Evolutionary conservation across 2,329 filamentous ascomycete genomes (phyloP), one percentile per base, ranked within the genome.

Genomic region (Fusarium odoratissimum): DNA sequence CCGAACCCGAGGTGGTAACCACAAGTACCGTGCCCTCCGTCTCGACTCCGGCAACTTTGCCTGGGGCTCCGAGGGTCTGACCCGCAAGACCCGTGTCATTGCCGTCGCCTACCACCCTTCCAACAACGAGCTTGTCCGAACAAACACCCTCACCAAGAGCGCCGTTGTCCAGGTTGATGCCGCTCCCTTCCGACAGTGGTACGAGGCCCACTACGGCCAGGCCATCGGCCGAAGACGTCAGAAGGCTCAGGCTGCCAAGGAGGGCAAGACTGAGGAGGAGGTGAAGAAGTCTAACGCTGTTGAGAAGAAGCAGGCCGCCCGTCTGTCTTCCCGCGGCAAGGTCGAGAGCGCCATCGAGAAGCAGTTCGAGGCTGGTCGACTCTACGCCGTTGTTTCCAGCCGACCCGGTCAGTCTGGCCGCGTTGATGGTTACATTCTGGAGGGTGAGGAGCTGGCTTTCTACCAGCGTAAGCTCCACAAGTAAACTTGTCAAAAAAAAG

Each of bases 111-210:
- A 95, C 93, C 97, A 99, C 89, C 97, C 96, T 75, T 98, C 95
- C 86, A 99, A 99, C 95, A 99, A 99, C 94, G 96, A 99, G 90
- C 91, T 99, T 81, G 95, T 99, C 90, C 96, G 96, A 84, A 99
- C 96, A 87, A 99, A 99, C 93, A 98, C 96, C 89, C 91, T 99
- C 85, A 99, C 96, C 91, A 97, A 95, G 89, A 94, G 94, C 84
- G 96, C 96, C 88, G 94, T 99, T 83, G 94, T 99, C 85, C 96
- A 99, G 91, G 89, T 99, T 87, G 96, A 99, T 87, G 96, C 97
- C 81, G 94, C 96, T 76, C 96, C 96, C 79, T 99, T 99, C 94
- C 91, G 96, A 86, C 95, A 98, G 89, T 99, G 96, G 96, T 99
- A 97, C 89, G 96, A 99, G 92, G 94, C 96, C 80, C 96, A 99